Evolutionary conservation across 768 basidiomycete genomes (phyloP), one percentile per base, ranked within the genome.

Genomic region (Podaxis mareebaensis): DNA sequence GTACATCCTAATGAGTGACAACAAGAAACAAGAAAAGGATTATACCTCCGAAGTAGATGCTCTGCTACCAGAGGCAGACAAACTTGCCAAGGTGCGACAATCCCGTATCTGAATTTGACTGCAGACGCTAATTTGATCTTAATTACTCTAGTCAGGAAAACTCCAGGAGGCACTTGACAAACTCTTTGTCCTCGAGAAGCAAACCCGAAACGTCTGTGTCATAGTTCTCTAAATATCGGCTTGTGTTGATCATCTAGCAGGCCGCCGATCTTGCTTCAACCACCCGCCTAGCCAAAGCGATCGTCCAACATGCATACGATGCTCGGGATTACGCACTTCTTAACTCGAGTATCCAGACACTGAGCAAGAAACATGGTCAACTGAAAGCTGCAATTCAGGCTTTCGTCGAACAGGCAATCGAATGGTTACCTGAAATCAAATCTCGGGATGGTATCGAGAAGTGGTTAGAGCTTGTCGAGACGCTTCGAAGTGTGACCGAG

Each of bases 351-450:
- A 81, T 93, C 63, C 82, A 79, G 38, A 53, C 85, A 17, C 77
- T 97, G 67, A 90, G 90, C 76, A 98, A 97, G 83, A 99, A 98
- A 71, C 97, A 99, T 75, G 96, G 97, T 0, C 97, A 99, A 72
- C 81, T 99, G 67, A 96, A 98, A 73, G 91, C 84, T 55, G 91
- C 88, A 1, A 87, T 96, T 12, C 92, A 95, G 70, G 84, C 88
- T n/a, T 90, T 99, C 71, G 95, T 99, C 10, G 96, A 99, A 70
- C 85, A 86, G 64, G 83, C 86, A 3, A 91, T 96, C 78, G 78
- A 77, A 3, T 98, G 92, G 89, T 76, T 98, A 53, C 87, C 90
- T 12, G 88, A 89, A 56, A 82, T 96, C 62, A 88, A 88, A 69
- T 74, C 84, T 69, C 76, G 79, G 48, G 83, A 88, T 67, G 92